Evolutionary conservation across 1,139 yeast genomes (phyloP).

Genomic region (Arxiozyma bovina): DNA sequence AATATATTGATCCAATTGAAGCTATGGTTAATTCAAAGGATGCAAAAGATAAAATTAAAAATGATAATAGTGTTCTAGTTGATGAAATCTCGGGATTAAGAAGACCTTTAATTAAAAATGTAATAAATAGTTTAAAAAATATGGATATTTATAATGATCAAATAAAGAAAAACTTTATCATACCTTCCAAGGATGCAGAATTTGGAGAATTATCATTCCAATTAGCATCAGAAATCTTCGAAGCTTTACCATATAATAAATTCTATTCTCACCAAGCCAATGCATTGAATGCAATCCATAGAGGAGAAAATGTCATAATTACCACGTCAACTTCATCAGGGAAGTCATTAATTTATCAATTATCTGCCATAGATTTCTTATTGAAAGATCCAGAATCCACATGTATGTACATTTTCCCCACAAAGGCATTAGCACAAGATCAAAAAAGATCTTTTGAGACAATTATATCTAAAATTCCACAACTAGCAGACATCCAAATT

Average conservation of each 20-base stretch:
- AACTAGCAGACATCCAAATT: conserved; percentile 33
- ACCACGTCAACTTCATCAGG: conserved; percentile 96
- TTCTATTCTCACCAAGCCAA: conserved; percentile 76
- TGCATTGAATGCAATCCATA: conserved; percentile 53
- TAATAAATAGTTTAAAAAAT: conserved; percentile 41
- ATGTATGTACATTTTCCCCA: conserved; percentile 85
- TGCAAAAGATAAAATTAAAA: conserved; percentile 15
- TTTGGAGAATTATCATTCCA: conserved; percentile 36
- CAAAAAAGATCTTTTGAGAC: conserved; percentile 70
- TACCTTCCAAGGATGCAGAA: conserved; percentile 40
- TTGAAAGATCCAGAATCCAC: conserved; percentile 49
- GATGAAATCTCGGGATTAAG: conserved; percentile 23
- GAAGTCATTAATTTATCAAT: conserved; percentile 81
- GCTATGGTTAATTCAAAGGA: conserved; percentile 35
- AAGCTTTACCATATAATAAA: conserved; percentile 41
- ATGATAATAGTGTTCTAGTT: neutral
- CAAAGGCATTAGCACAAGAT: conserved; percentile 95
- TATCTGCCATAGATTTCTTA: conserved; percentile 59
- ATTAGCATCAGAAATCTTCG: conserved; percentile 40
- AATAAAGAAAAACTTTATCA: conserved; percentile 39
- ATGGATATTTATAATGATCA: conserved; percentile 52
- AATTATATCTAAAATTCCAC: conserved; percentile 42
- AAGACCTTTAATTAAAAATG: conserved; percentile 36
- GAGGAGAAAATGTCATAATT: conserved; percentile 61
- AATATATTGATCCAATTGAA: conserved; percentile 43